phyloP scores from a whole-genome alignment of 2,329 filamentous ascomycete genomes.

The Rutstroemia sp. region DNA sequence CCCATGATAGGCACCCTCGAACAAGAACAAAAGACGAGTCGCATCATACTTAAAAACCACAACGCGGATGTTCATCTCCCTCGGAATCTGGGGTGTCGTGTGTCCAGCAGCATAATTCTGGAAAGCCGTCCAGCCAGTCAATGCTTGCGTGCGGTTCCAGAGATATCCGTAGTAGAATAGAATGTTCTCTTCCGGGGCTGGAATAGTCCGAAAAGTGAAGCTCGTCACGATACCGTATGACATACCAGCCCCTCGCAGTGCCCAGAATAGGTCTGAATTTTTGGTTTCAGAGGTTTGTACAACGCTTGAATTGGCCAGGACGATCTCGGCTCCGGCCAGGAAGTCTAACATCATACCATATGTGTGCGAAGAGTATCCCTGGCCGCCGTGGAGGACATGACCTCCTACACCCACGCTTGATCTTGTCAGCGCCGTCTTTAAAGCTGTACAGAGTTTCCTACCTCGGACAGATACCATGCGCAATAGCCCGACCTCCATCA shows the following conservation, averaged over 20 bases:
- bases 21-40: not conserved
- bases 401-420: constrained; percentile 47
- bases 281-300: constrained; percentile 23
- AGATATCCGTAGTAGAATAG: not conserved
- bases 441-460: not conserved
- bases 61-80: not conserved
- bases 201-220: constrained; percentile 40
- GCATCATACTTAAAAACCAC: not conserved
- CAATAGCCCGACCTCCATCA: constrained; percentile 47
- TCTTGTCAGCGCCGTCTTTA: not conserved
- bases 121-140: not conserved
- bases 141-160: not conserved
- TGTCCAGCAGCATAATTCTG: not conserved
- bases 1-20: not conserved
- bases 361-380: constrained; percentile 36
- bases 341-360: constrained; percentile 46
- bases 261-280: constrained; percentile 29
- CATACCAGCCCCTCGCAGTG: constrained; percentile 29
- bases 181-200: constrained; percentile 39
- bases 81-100: not conserved
- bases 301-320: constrained; percentile 31
- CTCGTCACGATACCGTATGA: constrained; percentile 32
- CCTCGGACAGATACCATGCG: constrained; percentile 51
- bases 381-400: constrained; percentile 45
- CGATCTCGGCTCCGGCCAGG: constrained; percentile 39